A percentile compares a stretch with the other conserved stretches of the same genome.
These are phyloP conservation scores for Malbranchea zuffiana DNA, from an alignment of 2,329 filamentous ascomycete genomes.

Conservation along the genomic window DNA sequence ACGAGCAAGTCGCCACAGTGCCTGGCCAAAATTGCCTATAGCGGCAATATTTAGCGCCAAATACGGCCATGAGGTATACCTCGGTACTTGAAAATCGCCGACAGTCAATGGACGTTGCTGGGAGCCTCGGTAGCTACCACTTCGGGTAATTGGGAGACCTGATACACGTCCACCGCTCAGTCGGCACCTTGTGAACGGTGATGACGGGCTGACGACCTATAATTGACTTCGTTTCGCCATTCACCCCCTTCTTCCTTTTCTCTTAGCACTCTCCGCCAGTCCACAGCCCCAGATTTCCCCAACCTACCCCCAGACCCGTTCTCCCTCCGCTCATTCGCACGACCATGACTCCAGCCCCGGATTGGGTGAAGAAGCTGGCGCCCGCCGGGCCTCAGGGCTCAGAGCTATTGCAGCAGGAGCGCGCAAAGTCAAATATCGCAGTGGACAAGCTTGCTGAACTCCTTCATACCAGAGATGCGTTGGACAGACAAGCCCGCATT, in stretches of 20 bases:
- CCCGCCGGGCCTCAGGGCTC: conserved; percentile 56
- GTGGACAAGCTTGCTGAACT: conserved; percentile 57
- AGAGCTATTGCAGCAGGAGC: conserved; percentile 58
- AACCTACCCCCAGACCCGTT: no score
- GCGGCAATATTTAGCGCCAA: no score
- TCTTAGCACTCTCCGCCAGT: neutral
- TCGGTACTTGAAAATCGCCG: no score
- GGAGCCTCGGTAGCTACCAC: no score
- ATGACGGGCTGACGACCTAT: no score
- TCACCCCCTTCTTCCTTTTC: conserved; percentile 2
- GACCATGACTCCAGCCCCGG: conserved; percentile 38
- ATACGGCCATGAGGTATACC: no score
- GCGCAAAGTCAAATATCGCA: conserved; percentile 54
- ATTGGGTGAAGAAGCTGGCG: conserved; percentile 58
- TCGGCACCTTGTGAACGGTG: no score
- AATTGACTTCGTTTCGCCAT: conserved; percentile 2
- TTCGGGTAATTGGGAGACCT: no score
- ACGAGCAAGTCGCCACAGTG: no score
- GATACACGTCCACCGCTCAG: no score
- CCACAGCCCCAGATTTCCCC: neutral
- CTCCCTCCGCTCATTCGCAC: neutral
- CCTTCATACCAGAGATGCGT: conserved; percentile 55
- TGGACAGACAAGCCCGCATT: conserved; percentile 51
- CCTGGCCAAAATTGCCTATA: no score
- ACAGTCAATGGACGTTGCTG: no score